A percentile compares a stretch with the other conserved stretches of the same genome.
These are phyloP conservation scores for Annulohypoxylon truncatum DNA, from an alignment of 2,329 filamentous ascomycete genomes.

Conservation along the genomic window DNA sequence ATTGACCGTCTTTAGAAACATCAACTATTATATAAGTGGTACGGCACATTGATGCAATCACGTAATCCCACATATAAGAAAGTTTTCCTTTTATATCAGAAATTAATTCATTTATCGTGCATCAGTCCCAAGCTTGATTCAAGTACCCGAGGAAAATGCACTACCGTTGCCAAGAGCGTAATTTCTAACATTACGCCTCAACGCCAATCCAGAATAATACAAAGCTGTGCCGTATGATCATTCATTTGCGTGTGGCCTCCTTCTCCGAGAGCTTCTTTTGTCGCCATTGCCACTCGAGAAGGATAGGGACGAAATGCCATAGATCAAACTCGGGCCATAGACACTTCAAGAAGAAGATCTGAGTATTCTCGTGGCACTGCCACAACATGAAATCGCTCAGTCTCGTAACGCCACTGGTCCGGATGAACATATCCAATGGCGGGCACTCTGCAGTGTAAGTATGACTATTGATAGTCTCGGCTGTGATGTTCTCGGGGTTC, in stretches of 20 bases:
- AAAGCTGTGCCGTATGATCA: constrained; percentile 14
- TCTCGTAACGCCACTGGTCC: constrained; percentile 92
- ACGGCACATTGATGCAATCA: background rate
- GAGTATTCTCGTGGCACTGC: constrained; percentile 94
- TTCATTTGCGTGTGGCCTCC: constrained; percentile 57
- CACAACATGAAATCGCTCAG: constrained; percentile 99
- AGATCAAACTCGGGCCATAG: constrained; percentile 97
- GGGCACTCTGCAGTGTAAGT: constrained; percentile 89
- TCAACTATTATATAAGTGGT: background rate
- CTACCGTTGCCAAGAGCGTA: constrained; percentile 5
- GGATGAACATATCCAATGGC: constrained; percentile 88
- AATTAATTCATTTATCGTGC: background rate
- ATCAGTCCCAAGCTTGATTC: constrained; percentile 6
- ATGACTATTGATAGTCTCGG: constrained; percentile 83
- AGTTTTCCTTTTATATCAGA: background rate
- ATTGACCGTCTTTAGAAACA: background rate
- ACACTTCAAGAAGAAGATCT: constrained; percentile 91
- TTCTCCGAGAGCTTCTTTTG: constrained; percentile 69
- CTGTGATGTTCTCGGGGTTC: constrained; percentile 89
- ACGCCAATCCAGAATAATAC: constrained; percentile 27
- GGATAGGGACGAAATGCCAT: constrained; percentile 90
- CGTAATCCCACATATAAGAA: background rate
- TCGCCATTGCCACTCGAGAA: constrained; percentile 87
- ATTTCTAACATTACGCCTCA: constrained; percentile 21
- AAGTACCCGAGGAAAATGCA: background rate